A percentile compares a stretch with the other conserved stretches of the same genome.
Conservation (phyloP, 2,329 filamentous ascomycete genomes). For the Talaromyces sp. region DNA sequence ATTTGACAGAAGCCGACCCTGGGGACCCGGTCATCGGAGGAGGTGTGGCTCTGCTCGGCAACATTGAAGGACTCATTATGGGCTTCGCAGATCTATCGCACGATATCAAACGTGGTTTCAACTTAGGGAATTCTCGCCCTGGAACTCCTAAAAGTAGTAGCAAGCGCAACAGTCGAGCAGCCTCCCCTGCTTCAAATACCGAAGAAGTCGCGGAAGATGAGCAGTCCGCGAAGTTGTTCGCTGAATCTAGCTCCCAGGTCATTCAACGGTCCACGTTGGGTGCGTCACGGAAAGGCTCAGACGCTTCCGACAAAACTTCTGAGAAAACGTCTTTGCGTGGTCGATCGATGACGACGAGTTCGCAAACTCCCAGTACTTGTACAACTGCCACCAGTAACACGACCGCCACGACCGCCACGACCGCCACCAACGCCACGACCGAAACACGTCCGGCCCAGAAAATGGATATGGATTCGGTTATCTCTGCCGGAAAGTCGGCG, state of each 20-base stretch:
- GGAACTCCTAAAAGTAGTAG: slow-evolving; percentile 1
- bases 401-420: not conserved
- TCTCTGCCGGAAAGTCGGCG: slow-evolving; percentile 55
- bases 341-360: not conserved
- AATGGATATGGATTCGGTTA: slow-evolving; percentile 3
- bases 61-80: slow-evolving; percentile 75
- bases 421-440: not conserved
- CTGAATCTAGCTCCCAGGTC: not conserved
- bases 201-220: not conserved
- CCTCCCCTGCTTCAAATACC: not conserved
- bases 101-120: slow-evolving; percentile 21
- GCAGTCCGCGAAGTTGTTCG: not conserved
- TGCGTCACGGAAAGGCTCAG: not conserved
- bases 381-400: not conserved
- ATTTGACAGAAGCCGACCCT: slow-evolving; percentile 73
- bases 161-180: not conserved
- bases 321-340: not conserved
- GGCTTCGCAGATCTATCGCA: slow-evolving; percentile 68
- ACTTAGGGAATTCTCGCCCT: slow-evolving; percentile 36
- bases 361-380: not conserved
- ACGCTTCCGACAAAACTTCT: not conserved
- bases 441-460: slow-evolving; percentile 44
- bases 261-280: not conserved
- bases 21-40: slow-evolving; percentile 75
- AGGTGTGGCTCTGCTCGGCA: slow-evolving; percentile 73